A percentile compares a stretch with the other conserved stretches of the same genome.
Evolutionary conservation across 2,329 filamentous ascomycete species (phyloP).

Genomic region (Rachicladosporium sp.): DNA sequence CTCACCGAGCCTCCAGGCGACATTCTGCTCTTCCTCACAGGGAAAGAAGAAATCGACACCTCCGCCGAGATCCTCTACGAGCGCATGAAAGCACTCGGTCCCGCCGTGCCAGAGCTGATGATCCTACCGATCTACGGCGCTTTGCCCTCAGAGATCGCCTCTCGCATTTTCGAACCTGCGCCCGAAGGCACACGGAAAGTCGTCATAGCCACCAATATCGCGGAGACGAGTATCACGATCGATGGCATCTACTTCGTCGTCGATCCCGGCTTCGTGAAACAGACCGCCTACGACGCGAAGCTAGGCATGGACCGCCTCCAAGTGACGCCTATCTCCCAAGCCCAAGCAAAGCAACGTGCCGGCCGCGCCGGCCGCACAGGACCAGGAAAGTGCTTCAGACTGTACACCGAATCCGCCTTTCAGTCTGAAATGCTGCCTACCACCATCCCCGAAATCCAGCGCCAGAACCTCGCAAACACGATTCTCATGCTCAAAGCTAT

Average conservation of each 20-base stretch:
- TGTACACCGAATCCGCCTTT: conserved; percentile 92
- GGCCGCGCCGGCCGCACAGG: conserved; percentile 89
- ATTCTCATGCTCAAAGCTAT: conserved; percentile 98
- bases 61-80: conserved; percentile 86
- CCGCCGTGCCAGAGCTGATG: conserved; percentile 79
- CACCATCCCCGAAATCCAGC: conserved; percentile 90
- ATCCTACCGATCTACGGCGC: conserved; percentile 95
- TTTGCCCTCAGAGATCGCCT: conserved; percentile 86
- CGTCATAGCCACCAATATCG: conserved; percentile 96
- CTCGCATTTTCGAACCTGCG: conserved; percentile 85
- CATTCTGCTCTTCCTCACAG: conserved; percentile 92
- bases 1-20: conserved; percentile 84
- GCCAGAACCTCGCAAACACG: conserved; percentile 81
- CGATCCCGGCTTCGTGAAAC: conserved; percentile 94
- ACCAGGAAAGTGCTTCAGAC: conserved; percentile 86
- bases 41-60: conserved; percentile 95
- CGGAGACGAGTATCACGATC: conserved; percentile 94
- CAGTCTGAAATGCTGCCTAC: conserved; percentile 96
- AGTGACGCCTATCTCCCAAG: conserved; percentile 91
- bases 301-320: conserved; percentile 95
- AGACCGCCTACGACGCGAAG: conserved; percentile 93
- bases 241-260: conserved; percentile 97
- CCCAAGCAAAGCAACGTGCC: conserved; percentile 87
- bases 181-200: conserved; percentile 80
- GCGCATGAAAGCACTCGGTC: conserved; percentile 88